A percentile compares a stretch with the other conserved stretches of the same genome.
phyloP scores from a whole-genome alignment of 805 yeast genomes.

The Saccharomycopsis olivae region DNA sequence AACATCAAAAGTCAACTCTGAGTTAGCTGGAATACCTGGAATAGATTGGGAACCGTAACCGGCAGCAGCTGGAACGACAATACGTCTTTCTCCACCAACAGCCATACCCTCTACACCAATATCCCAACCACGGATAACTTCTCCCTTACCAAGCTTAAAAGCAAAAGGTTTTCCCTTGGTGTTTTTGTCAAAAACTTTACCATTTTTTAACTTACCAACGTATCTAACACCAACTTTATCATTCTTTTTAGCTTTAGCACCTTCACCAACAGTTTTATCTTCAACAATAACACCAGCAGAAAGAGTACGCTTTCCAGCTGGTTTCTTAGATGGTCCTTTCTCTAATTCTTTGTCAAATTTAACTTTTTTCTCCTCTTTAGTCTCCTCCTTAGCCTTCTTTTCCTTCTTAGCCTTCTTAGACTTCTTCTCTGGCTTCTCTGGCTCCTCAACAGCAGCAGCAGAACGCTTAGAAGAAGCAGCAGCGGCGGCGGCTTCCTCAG shows the following conservation, averaged over 20 bases:
- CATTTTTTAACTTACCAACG: slow-evolving; percentile 90
- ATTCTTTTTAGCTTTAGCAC: slow-evolving; percentile 79
- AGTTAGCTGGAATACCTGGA: slow-evolving; percentile 97
- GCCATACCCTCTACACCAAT: slow-evolving; percentile 98
- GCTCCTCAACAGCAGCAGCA: no score
- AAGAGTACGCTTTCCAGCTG: slow-evolving; percentile 64
- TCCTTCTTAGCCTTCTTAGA: slow-evolving; percentile 17
- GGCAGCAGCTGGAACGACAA: slow-evolving; percentile 88
- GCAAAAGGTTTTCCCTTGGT: slow-evolving; percentile 92
- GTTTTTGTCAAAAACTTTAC: slow-evolving; percentile 94
- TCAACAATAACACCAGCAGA: slow-evolving; percentile 91
- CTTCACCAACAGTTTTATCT: slow-evolving; percentile 85
- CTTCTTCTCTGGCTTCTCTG: slow-evolving; percentile 25
- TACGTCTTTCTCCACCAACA: slow-evolving; percentile 98
- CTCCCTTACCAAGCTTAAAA: slow-evolving; percentile 91
- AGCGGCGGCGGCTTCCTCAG: no score
- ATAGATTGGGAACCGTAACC: slow-evolving; percentile 92
- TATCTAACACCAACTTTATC: slow-evolving; percentile 92
- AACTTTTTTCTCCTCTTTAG: slow-evolving; percentile 71
- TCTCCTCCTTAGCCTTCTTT: slow-evolving; percentile 15
- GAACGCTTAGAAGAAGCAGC: no score
- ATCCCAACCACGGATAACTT: slow-evolving; percentile 98
- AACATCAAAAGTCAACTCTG: slow-evolving; percentile 76
- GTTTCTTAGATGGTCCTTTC: slow-evolving; percentile 72
- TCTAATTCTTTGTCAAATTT: slow-evolving; percentile 86